phyloP scores from a whole-genome alignment of 2,329 filamentous ascomycete species.

The Ophidiomyces ophidiicola region DNA sequence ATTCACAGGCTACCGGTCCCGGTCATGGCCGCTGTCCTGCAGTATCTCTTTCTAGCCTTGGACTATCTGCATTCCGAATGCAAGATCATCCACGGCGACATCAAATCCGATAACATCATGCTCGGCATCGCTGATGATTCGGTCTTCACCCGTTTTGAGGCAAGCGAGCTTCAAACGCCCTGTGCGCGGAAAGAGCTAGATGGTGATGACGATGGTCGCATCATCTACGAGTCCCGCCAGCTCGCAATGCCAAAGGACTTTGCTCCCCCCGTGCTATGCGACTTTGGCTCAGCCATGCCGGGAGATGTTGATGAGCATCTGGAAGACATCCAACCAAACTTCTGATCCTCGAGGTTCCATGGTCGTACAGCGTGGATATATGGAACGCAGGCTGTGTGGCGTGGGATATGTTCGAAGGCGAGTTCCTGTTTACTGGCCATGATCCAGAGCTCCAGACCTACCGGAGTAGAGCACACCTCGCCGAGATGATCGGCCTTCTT shows the following conservation, averaged over 20 bases:
- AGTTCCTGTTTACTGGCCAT: conserved; percentile 33
- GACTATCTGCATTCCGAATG: conserved; percentile 34
- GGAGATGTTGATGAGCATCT: conserved; percentile 9
- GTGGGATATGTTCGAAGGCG: conserved; percentile 41
- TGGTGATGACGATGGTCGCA: conserved; percentile 9
- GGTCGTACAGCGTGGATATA: conserved; percentile 40
- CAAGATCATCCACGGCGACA: conserved; percentile 22
- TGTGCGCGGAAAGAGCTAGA: conserved; percentile 18
- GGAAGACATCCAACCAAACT: conserved; percentile 20
- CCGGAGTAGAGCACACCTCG: conserved; percentile 37
- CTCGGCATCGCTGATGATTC: conserved; percentile 20
- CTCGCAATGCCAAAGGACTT: conserved; percentile 17
- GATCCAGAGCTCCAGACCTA: conserved; percentile 33
- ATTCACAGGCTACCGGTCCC: conserved; percentile 12
- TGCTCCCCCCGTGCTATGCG: conserved; percentile 21
- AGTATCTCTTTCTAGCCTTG: conserved; percentile 11
- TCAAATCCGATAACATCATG: conserved; percentile 23
- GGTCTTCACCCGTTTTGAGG: conserved; percentile 20
- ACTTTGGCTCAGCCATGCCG: conserved; percentile 18
- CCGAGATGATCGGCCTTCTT: conserved; percentile 39
- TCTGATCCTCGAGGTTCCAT: conserved; percentile 35
- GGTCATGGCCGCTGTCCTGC: conserved; percentile 11
- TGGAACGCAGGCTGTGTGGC: conserved; percentile 37
- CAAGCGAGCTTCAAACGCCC: conserved; percentile 17
- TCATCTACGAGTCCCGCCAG: conserved; percentile 20